phyloP scores from a whole-genome alignment of 257 asterid species.

The Nicotiana knightiana region DNA sequence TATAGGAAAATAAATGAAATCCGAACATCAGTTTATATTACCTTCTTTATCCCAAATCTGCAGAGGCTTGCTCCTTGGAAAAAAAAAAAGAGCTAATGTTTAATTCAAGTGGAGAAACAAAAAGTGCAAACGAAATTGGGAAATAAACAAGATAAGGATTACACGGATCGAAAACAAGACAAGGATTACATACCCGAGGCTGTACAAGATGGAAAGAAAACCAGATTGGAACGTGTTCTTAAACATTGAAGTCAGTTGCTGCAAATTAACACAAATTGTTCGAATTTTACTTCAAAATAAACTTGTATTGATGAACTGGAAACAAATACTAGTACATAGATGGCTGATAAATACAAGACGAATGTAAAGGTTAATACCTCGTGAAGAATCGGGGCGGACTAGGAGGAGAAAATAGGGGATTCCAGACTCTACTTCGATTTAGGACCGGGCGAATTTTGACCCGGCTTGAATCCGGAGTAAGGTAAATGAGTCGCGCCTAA shows the following conservation, averaged over 20 bases:
- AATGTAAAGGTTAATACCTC: background rate
- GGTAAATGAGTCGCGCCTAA: background rate
- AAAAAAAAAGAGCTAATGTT: background rate
- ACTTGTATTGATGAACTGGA: background rate
- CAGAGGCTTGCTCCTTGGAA: constrained; percentile 86
- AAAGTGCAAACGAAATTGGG: background rate
- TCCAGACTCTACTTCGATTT: background rate
- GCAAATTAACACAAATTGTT: background rate
- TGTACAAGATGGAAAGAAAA: constrained; percentile 82
- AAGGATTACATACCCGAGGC: constrained; percentile 65
- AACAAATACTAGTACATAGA: background rate
- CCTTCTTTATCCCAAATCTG: constrained; percentile 99
- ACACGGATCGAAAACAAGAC: background rate
- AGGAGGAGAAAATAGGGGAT: background rate
- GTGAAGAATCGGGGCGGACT: background rate
- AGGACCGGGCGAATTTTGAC: background rate
- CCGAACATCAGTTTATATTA: background rate
- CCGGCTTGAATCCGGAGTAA: background rate
- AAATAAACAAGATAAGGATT: background rate
- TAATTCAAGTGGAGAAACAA: background rate
- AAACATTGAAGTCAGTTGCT: constrained; percentile 39
- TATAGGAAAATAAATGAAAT: background rate
- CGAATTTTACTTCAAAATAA: background rate
- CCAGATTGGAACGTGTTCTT: constrained; percentile 97
- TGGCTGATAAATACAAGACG: background rate